These are phyloP conservation scores for Fusarium stilboides DNA, from an alignment of 2,329 filamentous ascomycete genomes.

Conservation along the genomic window DNA sequence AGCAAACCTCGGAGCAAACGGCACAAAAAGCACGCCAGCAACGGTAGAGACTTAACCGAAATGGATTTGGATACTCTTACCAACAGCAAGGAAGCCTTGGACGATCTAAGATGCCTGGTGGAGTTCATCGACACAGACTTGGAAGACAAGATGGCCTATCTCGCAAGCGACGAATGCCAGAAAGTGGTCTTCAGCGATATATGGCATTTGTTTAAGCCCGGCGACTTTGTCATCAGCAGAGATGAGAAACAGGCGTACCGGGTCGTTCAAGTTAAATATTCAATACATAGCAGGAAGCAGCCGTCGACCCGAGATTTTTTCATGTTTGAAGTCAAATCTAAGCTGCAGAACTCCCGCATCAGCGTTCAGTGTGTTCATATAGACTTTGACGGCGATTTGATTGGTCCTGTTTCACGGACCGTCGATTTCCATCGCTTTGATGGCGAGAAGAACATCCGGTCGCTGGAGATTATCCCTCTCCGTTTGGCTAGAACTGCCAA, in stretches of 20 bases:
- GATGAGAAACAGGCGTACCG: conserved; percentile 4
- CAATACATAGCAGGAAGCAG: neutral
- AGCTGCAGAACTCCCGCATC: neutral
- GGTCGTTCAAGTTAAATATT: neutral
- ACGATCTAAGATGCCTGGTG: neutral
- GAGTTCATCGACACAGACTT: neutral
- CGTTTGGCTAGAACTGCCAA: accelerated
- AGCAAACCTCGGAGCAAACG: neutral
- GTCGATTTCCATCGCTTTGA: neutral
- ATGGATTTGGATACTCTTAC: no score
- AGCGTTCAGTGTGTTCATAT: neutral
- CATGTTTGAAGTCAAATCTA: neutral
- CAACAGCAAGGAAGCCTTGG: neutral
- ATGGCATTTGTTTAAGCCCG: neutral
- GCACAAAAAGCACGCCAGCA: no score
- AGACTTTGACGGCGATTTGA: neutral
- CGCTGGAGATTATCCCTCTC: neutral
- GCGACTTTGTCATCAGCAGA: neutral
- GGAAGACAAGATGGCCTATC: neutral
- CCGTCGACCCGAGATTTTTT: accelerated
- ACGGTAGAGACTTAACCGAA: no score
- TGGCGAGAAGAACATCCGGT: neutral
- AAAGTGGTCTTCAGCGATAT: neutral
- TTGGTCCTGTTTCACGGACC: neutral
- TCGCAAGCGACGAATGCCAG: neutral